Evolutionary conservation across 768 basidiomycete species (phyloP).

Genomic region (Pisolithus microcarpus): DNA sequence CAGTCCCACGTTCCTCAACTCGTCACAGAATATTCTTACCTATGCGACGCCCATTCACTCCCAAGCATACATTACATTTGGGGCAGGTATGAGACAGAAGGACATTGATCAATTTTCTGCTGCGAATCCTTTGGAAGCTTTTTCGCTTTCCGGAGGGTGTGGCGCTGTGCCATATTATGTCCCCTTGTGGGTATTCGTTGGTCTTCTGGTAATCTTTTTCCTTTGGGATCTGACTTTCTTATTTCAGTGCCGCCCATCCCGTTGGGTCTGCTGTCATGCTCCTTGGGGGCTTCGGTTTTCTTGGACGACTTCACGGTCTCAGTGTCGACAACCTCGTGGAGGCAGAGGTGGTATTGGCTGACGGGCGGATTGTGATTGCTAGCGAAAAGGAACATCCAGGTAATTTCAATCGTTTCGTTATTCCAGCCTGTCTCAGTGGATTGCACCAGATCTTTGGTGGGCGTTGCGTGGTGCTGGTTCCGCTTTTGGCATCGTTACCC

Average conservation of each 20-base stretch:
- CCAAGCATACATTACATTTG: slow-evolving; percentile 79
- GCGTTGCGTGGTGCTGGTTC: slow-evolving; percentile 80
- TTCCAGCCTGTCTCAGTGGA: background rate
- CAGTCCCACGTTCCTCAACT: slow-evolving; percentile 27
- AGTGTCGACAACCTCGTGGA: slow-evolving; percentile 89
- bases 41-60: slow-evolving; percentile 56
- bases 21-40: slow-evolving; percentile 34
- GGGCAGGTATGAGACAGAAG: slow-evolving; percentile 79
- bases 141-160: slow-evolving; percentile 41
- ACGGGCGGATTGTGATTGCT: slow-evolving; percentile 76
- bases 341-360: slow-evolving; percentile 86
- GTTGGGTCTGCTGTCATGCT: slow-evolving; percentile 76
- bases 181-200: slow-evolving; percentile 51
- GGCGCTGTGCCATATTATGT: slow-evolving; percentile 71
- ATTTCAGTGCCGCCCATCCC: slow-evolving; percentile 66
- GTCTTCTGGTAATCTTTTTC: slow-evolving; percentile 1
- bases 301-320: slow-evolving; percentile 75
- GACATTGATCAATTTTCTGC: slow-evolving; percentile 76
- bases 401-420: slow-evolving; percentile 14
- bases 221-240: background rate
- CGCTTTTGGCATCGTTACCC: slow-evolving; percentile 74
- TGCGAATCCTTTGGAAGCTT: slow-evolving; percentile 55
- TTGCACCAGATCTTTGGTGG: slow-evolving; percentile 72
- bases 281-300: slow-evolving; percentile 84
- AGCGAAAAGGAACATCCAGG: slow-evolving; percentile 69